Base-by-base conservation (phyloP, 805 yeast genomes). In the Naumovozyma dairenensis region DNA sequence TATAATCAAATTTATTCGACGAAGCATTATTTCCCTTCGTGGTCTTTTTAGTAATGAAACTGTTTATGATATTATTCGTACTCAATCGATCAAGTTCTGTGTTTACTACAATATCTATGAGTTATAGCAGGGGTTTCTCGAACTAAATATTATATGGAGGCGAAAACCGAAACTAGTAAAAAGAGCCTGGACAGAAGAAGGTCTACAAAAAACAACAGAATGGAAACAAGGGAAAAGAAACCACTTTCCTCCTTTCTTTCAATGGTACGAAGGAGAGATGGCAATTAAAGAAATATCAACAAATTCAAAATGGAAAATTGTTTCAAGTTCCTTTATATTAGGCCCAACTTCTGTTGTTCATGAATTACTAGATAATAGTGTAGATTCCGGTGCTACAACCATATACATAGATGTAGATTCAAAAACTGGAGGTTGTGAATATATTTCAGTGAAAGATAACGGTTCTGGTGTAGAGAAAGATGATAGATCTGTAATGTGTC, bases 301-400 rank as follows among this genome's bases (percentile, higher is more conserved):
- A 7, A 33, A 35, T 27, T 37, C 46, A 2, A 34, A 41, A 37
- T 37, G 46, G 44, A 35, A 33, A 24, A 35, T 50, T 9, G 42
- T 40, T 4, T 44, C 55, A 2, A 39, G 46, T 26, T 48, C 63
- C 35, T 44, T 69, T 37, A 45, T 66, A 1, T 45, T 48, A 19
- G 53, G 60, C 0, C 64, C 67, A 0, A 40, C 38, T 1, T 46
- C 62, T 13, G 69, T 61, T 8, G 49, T 65, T 16, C 62, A 60
- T 36, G 70, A 66, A 34, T 45, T 66, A 16, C 35, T 66, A 1
- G 71, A 66, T 28, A 66, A 66, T 40, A 45, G 67, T 2, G 43
- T 66, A 1, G 71, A 66, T 40, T 52, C 69, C 1, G 47, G 51
- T 8, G 46, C 57, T 4, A 49, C 44, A 8, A 55, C 51, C 21